Base-by-base conservation (phyloP, 2,329 filamentous ascomycete genomes). In the Neoascochyta sp. region DNA sequence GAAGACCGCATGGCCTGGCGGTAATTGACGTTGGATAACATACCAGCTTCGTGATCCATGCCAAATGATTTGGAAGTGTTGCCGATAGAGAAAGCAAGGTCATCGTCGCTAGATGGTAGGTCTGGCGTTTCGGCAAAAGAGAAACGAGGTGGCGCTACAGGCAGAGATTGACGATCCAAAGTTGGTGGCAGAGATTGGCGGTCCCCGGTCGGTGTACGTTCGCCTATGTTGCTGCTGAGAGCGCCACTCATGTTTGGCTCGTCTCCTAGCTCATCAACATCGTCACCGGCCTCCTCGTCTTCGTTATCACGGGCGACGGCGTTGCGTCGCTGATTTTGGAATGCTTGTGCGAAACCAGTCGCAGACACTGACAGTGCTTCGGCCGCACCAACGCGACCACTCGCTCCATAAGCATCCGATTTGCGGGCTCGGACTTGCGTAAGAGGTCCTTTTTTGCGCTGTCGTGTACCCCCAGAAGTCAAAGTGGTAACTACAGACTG, bases 381-480 rank as follows among this genome's bases (percentile, higher is more conserved):
- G 9, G 55, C 55, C 20, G 47, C 43, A 15, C 49, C 46, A 22
- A 57, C 43, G 15, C 56, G 57, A 27, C 58, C 60, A 32, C 47
- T 50, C 13, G 61, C 45, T 20, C 62, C 62, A 32, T 65, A 65
- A 2, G 59, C 57, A 27, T 57, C 54, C 4, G 61, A 64, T 24
- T 51, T 43, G 14, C 52, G 52, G 13, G 49, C 24, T 16, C 54
- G 54, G 24, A 58, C 41, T 38, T 60, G 54, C 9, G 57, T 52
- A 4, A 62, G 41, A 2, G 54, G 43, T 5, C 39, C 51, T 24
- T 47, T 51, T 19, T 41, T 47, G n/a, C 44, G 41, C 13, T 40
- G 44, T 7, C 37, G 43, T 4, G 43, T 40, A 4, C 41, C 41
- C 4, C 38, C 34, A n/a, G 38, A 34, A 15, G 51, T 44, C 16